Evolutionary conservation across 2,329 filamentous ascomycete species (phyloP), one percentile per base, ranked within the genome.

Genomic region (Penicillium corylophilum): DNA sequence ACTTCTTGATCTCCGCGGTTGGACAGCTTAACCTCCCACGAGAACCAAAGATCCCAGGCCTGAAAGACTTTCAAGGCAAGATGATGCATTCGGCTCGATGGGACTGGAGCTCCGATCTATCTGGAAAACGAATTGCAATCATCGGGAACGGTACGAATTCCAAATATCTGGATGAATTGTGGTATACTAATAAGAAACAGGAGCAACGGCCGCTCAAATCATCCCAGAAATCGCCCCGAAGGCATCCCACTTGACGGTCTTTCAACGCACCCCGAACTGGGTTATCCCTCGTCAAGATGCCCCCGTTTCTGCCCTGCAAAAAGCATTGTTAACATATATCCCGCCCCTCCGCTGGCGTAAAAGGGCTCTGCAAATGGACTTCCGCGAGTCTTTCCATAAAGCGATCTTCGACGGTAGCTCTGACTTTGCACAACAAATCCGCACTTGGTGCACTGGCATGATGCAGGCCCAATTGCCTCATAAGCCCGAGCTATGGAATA

Each of bases 261-360:
- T 80, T 63, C 82, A 85, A 61, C 72, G 82, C 15, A 80, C 80
- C 0, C 79, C 82, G 0, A 84, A 84, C 58, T 85, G 81, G 81
- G 65, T 84, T 5, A 73, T 82, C 2, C 81, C 82, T 3, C 78
- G 82, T 15, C 53, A 69, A 2, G 82, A 85, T 50, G 68, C 64
- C 1, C 66, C 73, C 0, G 74, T 84, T 2, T 72, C 77, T 2
- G 48, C 71, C 0, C 51, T 76, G 38, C 69, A 73, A 56, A 70
- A 74, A 23, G 65, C 67, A 13, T 44, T 82, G 2, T 75, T 78
- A 51, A 74, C 70, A 48, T 82, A 81, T 56, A 36, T 82, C 1
- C 81, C 82, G 1, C 75, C 76, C 0, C 55, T 80, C 2, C 75
- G 77, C 39, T 76, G 76, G 69, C 74, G 78, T 16, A 76, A 78